Base-by-base conservation (phyloP, 106 monocot genomes). In the Chionographis japonica region DNA sequence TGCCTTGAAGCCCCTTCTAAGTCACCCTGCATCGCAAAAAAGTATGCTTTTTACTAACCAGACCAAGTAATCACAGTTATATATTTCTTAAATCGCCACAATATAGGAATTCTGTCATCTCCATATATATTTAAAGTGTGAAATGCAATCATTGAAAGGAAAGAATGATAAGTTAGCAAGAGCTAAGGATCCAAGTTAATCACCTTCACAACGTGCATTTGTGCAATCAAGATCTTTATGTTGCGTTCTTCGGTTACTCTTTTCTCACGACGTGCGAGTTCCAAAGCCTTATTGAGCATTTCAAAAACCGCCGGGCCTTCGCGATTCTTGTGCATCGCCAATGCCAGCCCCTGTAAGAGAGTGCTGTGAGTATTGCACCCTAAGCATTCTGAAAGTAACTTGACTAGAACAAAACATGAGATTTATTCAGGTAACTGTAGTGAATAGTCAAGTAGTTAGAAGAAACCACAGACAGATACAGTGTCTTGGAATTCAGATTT, bases 201-300 rank as follows among this genome's bases (percentile, higher is more conserved):
- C 73, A 95, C 95, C 95, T 80, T 80, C 61, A 95, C 72, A 59
- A 86, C 86, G 78, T 95, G 84, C 95, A 95, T 91, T 73, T 86
- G 88, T 15, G 95, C 91, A 72, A 92, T 92, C 68, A 92, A 71
- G 59, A 91, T 81, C 46, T 79, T 86, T 49, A 95, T 92, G 59
- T 92, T 92, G 15, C 88, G 63, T 61, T 92, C 91, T 53, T 86
- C 95, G 6, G 77, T 80, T 15, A 92, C 82, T 84, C 86, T 82
- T n/a, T 86, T 60, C 78, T 91, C 91, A 56, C 65, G 79, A 51
- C 40, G 58, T 37, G 95, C 91, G 75, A 95, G 71, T 42, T 88
- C 81, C 57, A 91, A 68, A 56, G 95, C 88, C 40, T 91, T 81
- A 59, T 81, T 61, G 58, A 95, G 73, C 95, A 95, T 84, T 27